phyloP scores from a whole-genome alignment of 306 rosid species.

The Quercus ilex region DNA sequence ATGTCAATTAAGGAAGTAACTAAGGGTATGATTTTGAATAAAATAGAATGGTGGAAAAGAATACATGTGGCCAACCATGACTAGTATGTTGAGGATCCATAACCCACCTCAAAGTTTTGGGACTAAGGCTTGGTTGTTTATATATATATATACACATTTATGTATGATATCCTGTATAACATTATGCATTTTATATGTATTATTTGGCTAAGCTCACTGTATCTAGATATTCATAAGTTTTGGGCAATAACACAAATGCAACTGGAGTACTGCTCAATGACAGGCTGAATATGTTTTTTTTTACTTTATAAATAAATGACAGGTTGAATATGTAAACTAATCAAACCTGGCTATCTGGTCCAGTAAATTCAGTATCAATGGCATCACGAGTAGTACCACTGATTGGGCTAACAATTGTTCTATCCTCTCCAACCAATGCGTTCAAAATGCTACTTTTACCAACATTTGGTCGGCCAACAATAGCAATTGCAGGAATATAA shows the following conservation, averaged over 20 bases:
- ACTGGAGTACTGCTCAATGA: neutral
- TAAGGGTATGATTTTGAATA: too few relatives aligned
- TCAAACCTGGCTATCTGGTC: slow-evolving; percentile 89
- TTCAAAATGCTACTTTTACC: slow-evolving; percentile 98
- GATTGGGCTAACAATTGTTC: slow-evolving; percentile 97
- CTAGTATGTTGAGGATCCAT: too few relatives aligned
- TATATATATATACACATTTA: neutral
- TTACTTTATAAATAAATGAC: too few relatives aligned
- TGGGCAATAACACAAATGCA: neutral
- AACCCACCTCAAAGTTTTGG: too few relatives aligned
- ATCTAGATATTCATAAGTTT: neutral
- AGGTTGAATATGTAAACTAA: slow-evolving; percentile 6
- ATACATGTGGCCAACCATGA: too few relatives aligned
- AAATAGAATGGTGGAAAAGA: too few relatives aligned
- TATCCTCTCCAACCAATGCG: slow-evolving; percentile 90
- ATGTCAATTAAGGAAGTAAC: too few relatives aligned
- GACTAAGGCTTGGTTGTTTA: too few relatives aligned
- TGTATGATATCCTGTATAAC: neutral
- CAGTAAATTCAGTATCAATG: slow-evolving; percentile 87
- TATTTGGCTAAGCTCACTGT: neutral
- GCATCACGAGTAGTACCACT: slow-evolving; percentile 99
- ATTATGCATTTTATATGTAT: neutral
- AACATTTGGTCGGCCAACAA: slow-evolving; percentile 99
- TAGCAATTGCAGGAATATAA: slow-evolving; percentile 86
- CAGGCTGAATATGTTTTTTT: neutral